Evolutionary conservation across 2,329 filamentous ascomycete species (phyloP).

Genomic region (Aureobasidium sp.): DNA sequence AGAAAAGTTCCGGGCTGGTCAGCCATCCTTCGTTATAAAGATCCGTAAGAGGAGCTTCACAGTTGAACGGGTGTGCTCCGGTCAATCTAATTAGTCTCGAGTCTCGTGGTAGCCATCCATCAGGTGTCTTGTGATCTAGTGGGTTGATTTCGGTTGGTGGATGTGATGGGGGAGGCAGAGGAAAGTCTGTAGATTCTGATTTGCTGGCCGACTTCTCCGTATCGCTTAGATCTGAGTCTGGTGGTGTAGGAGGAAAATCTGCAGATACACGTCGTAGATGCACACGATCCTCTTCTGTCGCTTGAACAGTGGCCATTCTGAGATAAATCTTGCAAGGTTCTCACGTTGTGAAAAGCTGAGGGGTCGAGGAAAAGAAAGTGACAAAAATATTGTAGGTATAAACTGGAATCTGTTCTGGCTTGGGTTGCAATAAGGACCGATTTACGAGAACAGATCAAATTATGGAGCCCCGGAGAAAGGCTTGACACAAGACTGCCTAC

Average conservation of each 20-base stretch:
- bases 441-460: slow-evolving; percentile 9
- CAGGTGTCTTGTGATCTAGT: slow-evolving; percentile 77
- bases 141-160: slow-evolving; percentile 56
- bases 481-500: slow-evolving; percentile 1
- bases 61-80: slow-evolving; percentile 85
- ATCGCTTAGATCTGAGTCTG: slow-evolving; percentile 28
- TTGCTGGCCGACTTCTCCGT: slow-evolving; percentile 32
- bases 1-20: slow-evolving; percentile 81
- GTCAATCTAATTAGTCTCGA: slow-evolving; percentile 77
- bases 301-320: slow-evolving; percentile 16
- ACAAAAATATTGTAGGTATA: neutral
- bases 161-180: slow-evolving; percentile 60
- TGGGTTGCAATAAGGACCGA: neutral
- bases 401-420: neutral
- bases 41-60: slow-evolving; percentile 72
- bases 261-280: slow-evolving; percentile 21
- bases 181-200: slow-evolving; percentile 48
- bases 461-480: slow-evolving; percentile 5
- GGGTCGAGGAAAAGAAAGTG: neutral
- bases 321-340: neutral
- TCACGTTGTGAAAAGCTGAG: neutral
- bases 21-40: slow-evolving; percentile 78
- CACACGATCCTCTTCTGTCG: slow-evolving; percentile 21
- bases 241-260: slow-evolving; percentile 31
- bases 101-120: slow-evolving; percentile 73